Base-by-base conservation (phyloP, 805 yeast genomes). In the Myxozyma melibiosi region DNA sequence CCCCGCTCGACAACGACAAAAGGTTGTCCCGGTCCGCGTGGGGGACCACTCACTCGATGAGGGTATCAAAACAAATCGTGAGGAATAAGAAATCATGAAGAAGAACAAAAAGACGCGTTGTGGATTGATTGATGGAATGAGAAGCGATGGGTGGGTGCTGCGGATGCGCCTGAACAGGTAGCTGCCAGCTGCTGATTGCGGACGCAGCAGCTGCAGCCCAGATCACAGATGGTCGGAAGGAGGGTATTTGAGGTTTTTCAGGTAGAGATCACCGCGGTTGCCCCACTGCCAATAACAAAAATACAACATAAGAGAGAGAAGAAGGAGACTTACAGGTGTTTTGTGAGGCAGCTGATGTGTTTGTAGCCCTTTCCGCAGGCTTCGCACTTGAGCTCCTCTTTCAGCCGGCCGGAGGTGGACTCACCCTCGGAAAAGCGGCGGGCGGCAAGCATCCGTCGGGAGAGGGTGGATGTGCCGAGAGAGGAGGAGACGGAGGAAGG, bases 281-380 rank as follows among this genome's bases (percentile, higher is more conserved):
- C n/a, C n/a, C n/a, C n/a, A n/a, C n/a, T n/a, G n/a, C n/a, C n/a
- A n/a, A n/a, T n/a, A n/a, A n/a, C n/a, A n/a, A n/a, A n/a, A n/a
- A n/a, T n/a, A n/a, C n/a, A n/a, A n/a, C n/a, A n/a, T n/a, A n/a
- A n/a, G n/a, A n/a, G n/a, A n/a, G n/a, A n/a, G 46, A 22, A 22
- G 16, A 42, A 8, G 49, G 25, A 11, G 5, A 59, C 63, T 57
- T 49, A 59, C 63, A 50, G 43, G 43, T 59, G 63, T 58, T 59
- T 59, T 22, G 63, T 59, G 49, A 59, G 51, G 43, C 61, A 59
- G 33, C 46, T 31, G 18, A 89, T 86, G 73, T 89, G 96, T 70
- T 88, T 90, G 70, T 89, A 89, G 22, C 94, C 95, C 71, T 89
- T 89, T 2, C 96, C 96, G 67, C 96, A 89, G 3, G 94, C 89